Evolutionary conservation across 805 yeast species (phyloP).

Genomic region (Wickerhamiella australiensis): DNA sequence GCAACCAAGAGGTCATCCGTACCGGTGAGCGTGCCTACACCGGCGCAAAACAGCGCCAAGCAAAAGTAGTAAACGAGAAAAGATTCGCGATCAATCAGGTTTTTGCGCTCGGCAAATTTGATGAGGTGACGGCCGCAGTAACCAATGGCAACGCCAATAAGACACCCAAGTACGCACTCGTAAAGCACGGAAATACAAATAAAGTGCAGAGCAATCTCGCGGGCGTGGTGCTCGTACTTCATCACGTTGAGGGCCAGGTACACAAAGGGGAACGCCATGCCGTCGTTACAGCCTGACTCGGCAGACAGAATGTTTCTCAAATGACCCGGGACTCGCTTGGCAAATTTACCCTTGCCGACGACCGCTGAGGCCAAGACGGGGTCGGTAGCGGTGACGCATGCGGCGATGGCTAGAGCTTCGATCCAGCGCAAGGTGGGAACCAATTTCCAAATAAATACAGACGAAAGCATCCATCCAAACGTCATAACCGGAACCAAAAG

Average conservation of each 20-base stretch:
- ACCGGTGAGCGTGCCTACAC: slow-evolving; percentile 77
- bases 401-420: slow-evolving; percentile 62
- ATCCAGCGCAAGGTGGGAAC: slow-evolving; percentile 63
- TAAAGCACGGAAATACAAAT: slow-evolving; percentile 61
- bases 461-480: slow-evolving; percentile 74
- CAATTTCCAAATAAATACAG: slow-evolving; percentile 64
- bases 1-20: slow-evolving; percentile 81
- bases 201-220: slow-evolving; percentile 70
- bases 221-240: slow-evolving; percentile 50
- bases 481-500: slow-evolving; percentile 82
- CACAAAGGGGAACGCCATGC: slow-evolving; percentile 91
- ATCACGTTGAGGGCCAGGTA: slow-evolving; percentile 55
- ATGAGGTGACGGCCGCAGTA: slow-evolving; percentile 57
- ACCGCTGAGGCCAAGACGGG: slow-evolving; percentile 93
- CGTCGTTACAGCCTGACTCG: slow-evolving; percentile 86
- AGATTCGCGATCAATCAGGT: slow-evolving; percentile 76
- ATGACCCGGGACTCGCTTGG: slow-evolving; percentile 87
- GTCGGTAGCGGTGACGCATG: slow-evolving; percentile 90
- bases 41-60: slow-evolving; percentile 73
- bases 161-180: slow-evolving; percentile 69
- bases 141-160: slow-evolving; percentile 65
- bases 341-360: slow-evolving; percentile 87
- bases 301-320: slow-evolving; percentile 71
- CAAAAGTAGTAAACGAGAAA: slow-evolving; percentile 76
- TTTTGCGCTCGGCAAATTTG: slow-evolving; percentile 55